Percentiles rank a stretch among this genome's conserved stretches.
phyloP scores from a whole-genome alignment of 148 eudicot species.

The Vaccinium vitisidaea region DNA sequence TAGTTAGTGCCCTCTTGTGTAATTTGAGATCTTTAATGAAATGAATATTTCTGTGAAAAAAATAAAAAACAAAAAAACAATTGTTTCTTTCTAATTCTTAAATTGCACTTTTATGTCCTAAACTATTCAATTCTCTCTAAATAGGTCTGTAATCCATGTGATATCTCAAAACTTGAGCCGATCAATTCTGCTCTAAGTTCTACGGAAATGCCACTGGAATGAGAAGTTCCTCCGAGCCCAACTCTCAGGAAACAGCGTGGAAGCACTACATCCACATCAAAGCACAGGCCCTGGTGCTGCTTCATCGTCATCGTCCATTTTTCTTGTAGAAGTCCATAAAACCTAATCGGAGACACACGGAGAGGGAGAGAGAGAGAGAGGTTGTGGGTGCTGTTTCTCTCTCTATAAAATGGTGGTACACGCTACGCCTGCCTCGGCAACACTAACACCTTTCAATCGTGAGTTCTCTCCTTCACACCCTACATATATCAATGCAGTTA shows the following conservation, averaged over 20 bases:
- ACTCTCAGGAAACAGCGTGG: background rate
- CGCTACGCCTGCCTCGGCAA: slow-evolving; percentile 31
- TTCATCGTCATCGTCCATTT: background rate
- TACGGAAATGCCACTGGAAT: too few species aligned
- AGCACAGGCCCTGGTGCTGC: background rate
- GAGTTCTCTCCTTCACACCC: background rate
- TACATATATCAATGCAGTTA: background rate
- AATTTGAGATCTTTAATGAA: too few species aligned
- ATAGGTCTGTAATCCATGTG: too few species aligned
- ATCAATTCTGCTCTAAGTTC: too few species aligned
- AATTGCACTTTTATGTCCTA: too few species aligned
- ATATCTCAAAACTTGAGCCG: too few species aligned
- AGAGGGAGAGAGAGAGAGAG: background rate
- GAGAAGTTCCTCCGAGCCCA: too few species aligned
- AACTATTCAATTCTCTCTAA: too few species aligned
- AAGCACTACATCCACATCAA: background rate
- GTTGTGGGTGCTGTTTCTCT: background rate
- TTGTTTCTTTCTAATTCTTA: too few species aligned
- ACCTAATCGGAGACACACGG: background rate
- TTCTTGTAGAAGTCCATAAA: background rate
- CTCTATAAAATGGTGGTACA: slow-evolving; percentile 29
- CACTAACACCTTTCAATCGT: slow-evolving; percentile 34
- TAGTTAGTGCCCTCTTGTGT: too few species aligned
- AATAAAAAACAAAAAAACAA: too few species aligned
- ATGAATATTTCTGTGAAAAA: too few species aligned